These are phyloP conservation scores for Globisporangium orthogonon DNA, from an alignment of 352 stramenopile species.

Conservation along the genomic window DNA sequence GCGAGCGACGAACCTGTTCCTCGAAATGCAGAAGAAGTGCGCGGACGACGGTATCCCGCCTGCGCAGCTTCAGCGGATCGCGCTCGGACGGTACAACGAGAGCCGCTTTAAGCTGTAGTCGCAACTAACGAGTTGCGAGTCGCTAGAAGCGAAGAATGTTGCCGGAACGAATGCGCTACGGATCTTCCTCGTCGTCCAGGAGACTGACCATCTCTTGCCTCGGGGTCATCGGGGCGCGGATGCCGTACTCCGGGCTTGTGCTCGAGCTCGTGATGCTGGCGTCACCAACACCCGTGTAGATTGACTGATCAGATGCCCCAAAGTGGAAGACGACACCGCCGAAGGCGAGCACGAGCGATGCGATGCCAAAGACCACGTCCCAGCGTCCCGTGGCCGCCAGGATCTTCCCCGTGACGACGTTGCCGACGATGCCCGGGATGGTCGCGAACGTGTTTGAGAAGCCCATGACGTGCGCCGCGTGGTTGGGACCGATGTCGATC, in stretches of 20 bases:
- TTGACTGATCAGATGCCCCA: constrained; percentile 70
- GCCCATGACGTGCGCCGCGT: constrained; percentile 83
- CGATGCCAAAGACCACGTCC: constrained; percentile 83
- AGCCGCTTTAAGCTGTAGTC: constrained; percentile 11
- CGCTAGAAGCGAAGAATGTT: background rate
- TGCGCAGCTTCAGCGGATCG: constrained; percentile 47
- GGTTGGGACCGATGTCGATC: constrained; percentile 78
- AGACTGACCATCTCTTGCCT: constrained; percentile 47
- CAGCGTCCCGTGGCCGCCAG: constrained; percentile 60
- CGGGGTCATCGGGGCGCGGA: constrained; percentile 24
- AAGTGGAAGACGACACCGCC: constrained; percentile 72
- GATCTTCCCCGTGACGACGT: constrained; percentile 80
- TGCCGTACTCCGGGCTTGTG: constrained; percentile 21
- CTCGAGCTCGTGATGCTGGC: constrained; percentile 20
- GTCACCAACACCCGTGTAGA: constrained; percentile 27
- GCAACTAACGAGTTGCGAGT: background rate
- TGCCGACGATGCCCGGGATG: constrained; percentile 79
- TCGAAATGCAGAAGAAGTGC: constrained; percentile 66
- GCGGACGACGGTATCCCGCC: constrained; percentile 41
- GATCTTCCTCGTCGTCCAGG: constrained; percentile 16
- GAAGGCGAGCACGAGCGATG: constrained; percentile 59
- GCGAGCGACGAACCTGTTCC: constrained; percentile 54
- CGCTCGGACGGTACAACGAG: constrained; percentile 58
- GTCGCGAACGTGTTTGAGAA: constrained; percentile 85
- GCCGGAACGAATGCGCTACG: background rate